Conservation (phyloP, 176 grass and related monocot genomes). For the Miscanthus lutarioriparius region DNA sequence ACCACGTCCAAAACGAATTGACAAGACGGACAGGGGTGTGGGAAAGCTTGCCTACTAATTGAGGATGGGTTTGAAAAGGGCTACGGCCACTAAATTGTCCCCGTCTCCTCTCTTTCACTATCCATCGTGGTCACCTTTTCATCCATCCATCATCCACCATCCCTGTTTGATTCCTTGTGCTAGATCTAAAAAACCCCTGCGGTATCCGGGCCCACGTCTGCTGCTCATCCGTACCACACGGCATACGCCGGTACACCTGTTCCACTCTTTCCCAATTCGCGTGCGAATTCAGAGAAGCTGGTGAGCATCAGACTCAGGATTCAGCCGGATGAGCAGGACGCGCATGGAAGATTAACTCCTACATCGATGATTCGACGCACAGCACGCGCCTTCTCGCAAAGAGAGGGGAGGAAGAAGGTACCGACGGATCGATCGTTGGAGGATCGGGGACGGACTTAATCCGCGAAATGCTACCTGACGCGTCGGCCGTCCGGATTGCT, state of each 20-base stretch:
- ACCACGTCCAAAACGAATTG: neutral
- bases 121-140: neutral
- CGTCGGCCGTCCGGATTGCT: neutral
- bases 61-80: neutral
- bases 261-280: neutral
- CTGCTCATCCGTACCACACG: neutral
- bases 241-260: neutral
- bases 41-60: too few relatives aligned
- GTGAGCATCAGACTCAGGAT: neutral
- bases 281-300: neutral
- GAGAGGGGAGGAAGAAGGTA: neutral
- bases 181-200: neutral
- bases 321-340: too few relatives aligned
- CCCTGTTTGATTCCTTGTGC: neutral
- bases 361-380: neutral
- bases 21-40: neutral
- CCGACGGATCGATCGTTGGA: neutral
- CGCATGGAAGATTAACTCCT: neutral
- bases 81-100: neutral
- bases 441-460: rapidly evolving
- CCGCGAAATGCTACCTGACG: neutral
- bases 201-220: slow-evolving; percentile 28
- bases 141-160: neutral
- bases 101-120: neutral
- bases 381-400: neutral